phyloP scores from a whole-genome alignment of 2,329 filamentous ascomycete species.

The Ophiostoma sp. region DNA sequence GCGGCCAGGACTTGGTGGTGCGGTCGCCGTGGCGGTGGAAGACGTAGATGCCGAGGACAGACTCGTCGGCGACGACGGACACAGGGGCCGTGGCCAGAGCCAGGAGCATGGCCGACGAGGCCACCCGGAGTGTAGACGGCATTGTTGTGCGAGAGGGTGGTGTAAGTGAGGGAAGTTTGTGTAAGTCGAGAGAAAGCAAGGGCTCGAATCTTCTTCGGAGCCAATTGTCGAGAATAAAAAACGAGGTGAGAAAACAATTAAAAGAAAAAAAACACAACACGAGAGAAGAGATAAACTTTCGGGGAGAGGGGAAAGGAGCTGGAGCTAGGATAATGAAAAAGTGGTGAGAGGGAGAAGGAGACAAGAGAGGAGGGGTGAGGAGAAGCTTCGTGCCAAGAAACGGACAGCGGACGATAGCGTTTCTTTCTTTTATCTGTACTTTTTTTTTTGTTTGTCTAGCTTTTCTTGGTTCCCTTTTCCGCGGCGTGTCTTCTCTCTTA shows the following conservation, averaged over 20 bases:
- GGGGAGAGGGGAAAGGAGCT: not conserved
- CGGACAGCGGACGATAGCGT: not conserved
- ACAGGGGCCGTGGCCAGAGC: conserved; percentile 19
- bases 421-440: not conserved
- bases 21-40: conserved; percentile 91
- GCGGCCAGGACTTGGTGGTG: conserved; percentile 72
- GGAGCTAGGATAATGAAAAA: not conserved
- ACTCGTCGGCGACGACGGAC: conserved; percentile 52
- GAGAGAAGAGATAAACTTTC: not conserved
- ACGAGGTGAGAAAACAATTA: not conserved
- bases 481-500: not conserved
- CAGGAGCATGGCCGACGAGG: conserved; percentile 17
- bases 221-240: not conserved
- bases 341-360: not conserved
- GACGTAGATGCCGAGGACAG: conserved; percentile 77
- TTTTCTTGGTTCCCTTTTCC: too few species aligned
- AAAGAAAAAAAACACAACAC: not conserved
- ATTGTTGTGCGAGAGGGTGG: not conserved
- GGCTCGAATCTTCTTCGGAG: not conserved
- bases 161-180: not conserved
- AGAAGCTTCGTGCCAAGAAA: conserved; percentile 12
- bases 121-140: conserved; percentile 9
- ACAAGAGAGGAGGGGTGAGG: not conserved
- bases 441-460: not conserved
- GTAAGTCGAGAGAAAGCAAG: not conserved